These are phyloP conservation scores for Zymoseptoria ardabiliae DNA, from an alignment of 2,329 filamentous ascomycete species.

Conservation along the genomic window DNA sequence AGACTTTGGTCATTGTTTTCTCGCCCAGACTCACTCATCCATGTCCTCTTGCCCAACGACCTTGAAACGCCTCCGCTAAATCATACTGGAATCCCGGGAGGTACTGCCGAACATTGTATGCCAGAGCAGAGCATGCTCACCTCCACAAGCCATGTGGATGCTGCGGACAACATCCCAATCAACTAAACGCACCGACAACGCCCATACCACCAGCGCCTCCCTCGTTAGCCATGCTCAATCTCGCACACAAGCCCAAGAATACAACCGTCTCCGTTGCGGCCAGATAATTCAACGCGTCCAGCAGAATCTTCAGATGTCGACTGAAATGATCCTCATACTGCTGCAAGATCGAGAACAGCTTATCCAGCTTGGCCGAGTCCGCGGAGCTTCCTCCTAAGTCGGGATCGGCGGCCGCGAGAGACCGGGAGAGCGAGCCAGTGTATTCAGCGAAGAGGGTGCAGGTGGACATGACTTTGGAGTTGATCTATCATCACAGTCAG, in stretches of 20 bases:
- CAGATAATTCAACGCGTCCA: constrained; percentile 94
- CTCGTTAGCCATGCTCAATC: constrained; percentile 74
- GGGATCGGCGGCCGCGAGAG: constrained; percentile 75
- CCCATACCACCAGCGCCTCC: constrained; percentile 37
- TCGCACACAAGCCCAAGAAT: constrained; percentile 75
- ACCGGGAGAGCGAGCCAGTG: constrained; percentile 76
- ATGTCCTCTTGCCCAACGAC: not conserved
- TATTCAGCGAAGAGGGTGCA: constrained; percentile 92
- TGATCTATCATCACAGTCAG: constrained; percentile 56
- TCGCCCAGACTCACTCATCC: too few relatives aligned
- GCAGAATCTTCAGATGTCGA: constrained; percentile 81
- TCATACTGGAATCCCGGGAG: not conserved
- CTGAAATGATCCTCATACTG: constrained; percentile 94
- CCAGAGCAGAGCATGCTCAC: not conserved
- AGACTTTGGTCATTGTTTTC: too few relatives aligned
- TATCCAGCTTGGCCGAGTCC: constrained; percentile 57
- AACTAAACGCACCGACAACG: not conserved
- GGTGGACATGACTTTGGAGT: constrained; percentile 93
- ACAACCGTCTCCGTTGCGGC: constrained; percentile 96
- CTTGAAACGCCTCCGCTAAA: constrained; percentile 12
- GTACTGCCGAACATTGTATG: not conserved
- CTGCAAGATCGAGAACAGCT: constrained; percentile 77
- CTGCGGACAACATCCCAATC: not conserved
- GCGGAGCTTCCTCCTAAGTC: constrained; percentile 48
- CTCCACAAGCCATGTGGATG: not conserved